Percentiles rank a stretch among this genome's conserved stretches.
phyloP scores from a whole-genome alignment of 331 rosid genomes.

The Cucumis variabilis region DNA sequence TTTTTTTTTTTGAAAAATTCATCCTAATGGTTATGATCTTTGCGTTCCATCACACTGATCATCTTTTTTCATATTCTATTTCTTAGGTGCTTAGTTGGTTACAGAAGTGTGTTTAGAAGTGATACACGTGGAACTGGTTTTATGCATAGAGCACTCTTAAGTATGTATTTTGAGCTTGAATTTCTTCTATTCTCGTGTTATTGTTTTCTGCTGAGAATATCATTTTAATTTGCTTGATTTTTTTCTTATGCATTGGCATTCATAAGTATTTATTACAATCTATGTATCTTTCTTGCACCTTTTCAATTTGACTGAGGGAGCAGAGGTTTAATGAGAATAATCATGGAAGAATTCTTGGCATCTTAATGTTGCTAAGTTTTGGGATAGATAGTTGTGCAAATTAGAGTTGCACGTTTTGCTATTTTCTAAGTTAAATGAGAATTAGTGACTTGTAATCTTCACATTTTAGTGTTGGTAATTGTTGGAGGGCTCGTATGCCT shows the following conservation, averaged over 20 bases:
- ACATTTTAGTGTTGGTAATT: background rate
- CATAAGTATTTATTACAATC: too few species aligned
- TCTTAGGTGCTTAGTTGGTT: constrained; percentile 92
- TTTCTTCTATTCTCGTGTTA: background rate
- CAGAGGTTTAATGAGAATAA: too few species aligned
- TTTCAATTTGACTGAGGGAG: background rate
- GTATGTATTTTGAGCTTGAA: constrained; percentile 53
- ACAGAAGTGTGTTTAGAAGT: constrained; percentile 70
- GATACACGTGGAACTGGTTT: constrained; percentile 98
- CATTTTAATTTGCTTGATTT: background rate
- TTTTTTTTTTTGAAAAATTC: background rate
- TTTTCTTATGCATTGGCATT: too few species aligned
- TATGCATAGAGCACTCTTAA: constrained; percentile 94
- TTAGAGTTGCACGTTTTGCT: too few species aligned
- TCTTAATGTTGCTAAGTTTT: too few species aligned
- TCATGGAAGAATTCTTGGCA: background rate
- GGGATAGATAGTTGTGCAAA: too few species aligned
- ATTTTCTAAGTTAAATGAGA: too few species aligned
- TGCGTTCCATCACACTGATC: background rate
- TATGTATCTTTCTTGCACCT: background rate
- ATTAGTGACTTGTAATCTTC: background rate
- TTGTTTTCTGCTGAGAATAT: background rate
- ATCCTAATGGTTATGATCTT: background rate
- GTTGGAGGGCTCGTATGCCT: background rate
- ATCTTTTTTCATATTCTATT: constrained; percentile 24